Conservation (phyloP, 345 rosid genomes). For the Lepidium sativum region DNA sequence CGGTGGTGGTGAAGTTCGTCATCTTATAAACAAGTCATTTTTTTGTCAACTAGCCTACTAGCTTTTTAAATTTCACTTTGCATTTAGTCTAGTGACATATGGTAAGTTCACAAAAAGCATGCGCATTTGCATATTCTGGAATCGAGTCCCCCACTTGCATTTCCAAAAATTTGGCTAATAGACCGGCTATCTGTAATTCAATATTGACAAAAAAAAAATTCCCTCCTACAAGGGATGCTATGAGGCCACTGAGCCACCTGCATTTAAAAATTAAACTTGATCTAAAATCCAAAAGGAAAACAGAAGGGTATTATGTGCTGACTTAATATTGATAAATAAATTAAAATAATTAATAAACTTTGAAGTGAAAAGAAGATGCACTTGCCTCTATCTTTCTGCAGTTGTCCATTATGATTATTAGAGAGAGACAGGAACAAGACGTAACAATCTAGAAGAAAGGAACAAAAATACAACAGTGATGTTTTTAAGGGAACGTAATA, state of each 20-base stretch:
- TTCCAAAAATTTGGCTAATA: no score
- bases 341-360: not conserved
- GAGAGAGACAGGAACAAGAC: conserved; percentile 28
- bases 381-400: conserved; percentile 26
- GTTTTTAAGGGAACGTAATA: not conserved
- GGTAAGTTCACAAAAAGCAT: no score
- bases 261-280: not conserved
- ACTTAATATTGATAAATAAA: conserved; percentile 6
- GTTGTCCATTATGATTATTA: conserved; percentile 23
- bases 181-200: no score
- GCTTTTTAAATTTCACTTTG: no score
- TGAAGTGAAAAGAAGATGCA: not conserved
- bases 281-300: conserved; percentile 27
- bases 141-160: no score
- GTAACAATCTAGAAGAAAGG: conserved; percentile 19
- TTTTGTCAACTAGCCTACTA: no score
- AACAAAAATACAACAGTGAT: not conserved
- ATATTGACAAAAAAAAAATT: no score
- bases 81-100: no score
- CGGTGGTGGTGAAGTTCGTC: conserved; percentile 18
- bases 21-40: not conserved
- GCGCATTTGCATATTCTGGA: no score
- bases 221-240: no score
- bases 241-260: no score
- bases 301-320: conserved; percentile 31